Base-by-base conservation (phyloP, 305 asterid species). In the Rubia balearica region DNA sequence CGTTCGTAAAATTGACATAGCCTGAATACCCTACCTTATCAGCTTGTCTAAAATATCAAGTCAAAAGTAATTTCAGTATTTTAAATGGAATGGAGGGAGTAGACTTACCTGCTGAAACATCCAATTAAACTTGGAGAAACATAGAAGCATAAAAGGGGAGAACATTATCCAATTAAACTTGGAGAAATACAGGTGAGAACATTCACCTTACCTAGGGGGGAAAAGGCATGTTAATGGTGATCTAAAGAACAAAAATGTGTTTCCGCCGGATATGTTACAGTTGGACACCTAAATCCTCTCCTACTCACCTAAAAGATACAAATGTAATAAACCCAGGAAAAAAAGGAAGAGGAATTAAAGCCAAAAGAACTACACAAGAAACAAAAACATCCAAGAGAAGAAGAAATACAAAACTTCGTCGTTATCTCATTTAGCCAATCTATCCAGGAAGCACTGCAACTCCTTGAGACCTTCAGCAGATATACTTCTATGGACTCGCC, bases 391-490 rank as follows among this genome's bases (percentile, higher is more conserved):
- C 55, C 16, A 56, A 11, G 21, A 17, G 14, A 36, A 22, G 38
- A 12, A 41, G 67, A 38, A 42, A 41, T 36, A 41, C 38, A 59
- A 41, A 60, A 56, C 70, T 59, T 75, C 74, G 56, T 72, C 77
- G 63, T 41, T 79, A 80, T 81, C 86, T 90, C 82, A 89, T 70
- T 49, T 80, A 61, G 85, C 83, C 81, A 89, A 80, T 73, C 73
- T 69, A 82, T 91, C 92, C 89, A 94, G 80, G 87, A 87, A 89
- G 75, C 95, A 73, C 70, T 85, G 90, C 86, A 94, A 71, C 85
- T 89, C 98, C 83, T 85, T 90, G 83, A 95, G 80, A 69, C 98
- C 98, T 83, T 95, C 97, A 0, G 98, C 96, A 14, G 98, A 91
- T 38, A 95, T 73, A 85, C 98, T 95, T 80, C 98, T 82, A 22